These are phyloP conservation scores for Heterobasidion irregulare DNA, from an alignment of 1,284 basidiomycete species.

Conservation along the genomic window DNA sequence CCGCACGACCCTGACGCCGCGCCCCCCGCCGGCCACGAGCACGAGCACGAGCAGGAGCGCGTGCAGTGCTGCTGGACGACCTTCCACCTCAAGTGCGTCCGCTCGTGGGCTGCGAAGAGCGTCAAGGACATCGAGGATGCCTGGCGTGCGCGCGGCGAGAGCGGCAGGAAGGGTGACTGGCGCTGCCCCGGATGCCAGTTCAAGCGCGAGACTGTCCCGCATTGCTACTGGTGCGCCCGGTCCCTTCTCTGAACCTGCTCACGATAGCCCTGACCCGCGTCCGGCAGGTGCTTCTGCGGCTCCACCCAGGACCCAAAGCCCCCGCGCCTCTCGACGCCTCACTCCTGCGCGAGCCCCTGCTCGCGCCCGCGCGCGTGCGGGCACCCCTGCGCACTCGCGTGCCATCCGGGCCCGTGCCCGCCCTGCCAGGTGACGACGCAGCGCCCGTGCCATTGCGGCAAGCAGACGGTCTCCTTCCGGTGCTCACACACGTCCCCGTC, in stretches of 20 bases:
- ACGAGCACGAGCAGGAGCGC: conserved; percentile 16
- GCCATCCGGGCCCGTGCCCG: conserved; percentile 77
- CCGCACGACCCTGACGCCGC: conserved; percentile 18
- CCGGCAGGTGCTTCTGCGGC: conserved; percentile 74
- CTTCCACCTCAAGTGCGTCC: conserved; percentile 78
- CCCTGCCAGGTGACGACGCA: conserved; percentile 48
- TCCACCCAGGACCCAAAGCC: conserved; percentile 65
- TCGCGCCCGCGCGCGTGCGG: conserved; percentile 52
- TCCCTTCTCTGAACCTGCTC: not conserved
- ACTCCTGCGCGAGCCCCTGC: conserved; percentile 80
- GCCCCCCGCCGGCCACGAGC: not conserved
- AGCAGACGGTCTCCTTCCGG: conserved; percentile 50
- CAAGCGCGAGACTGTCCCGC: conserved; percentile 56
- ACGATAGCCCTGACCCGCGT: not conserved
- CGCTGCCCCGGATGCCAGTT: conserved; percentile 85
- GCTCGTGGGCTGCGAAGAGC: conserved; percentile 71
- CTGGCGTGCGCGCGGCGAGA: conserved; percentile 64
- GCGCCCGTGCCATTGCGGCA: conserved; percentile 61
- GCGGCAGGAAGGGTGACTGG: conserved; percentile 63
- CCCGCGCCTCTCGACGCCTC: conserved; percentile 66
- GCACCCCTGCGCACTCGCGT: conserved; percentile 65
- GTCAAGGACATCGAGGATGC: conserved; percentile 73
- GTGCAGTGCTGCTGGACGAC: conserved; percentile 76
- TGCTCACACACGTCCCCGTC: conserved; percentile 35
- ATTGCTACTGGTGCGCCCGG: conserved; percentile 53